Evolutionary conservation across 139 green algal species (phyloP), one percentile per base, ranked within the genome.

Genomic region (Chlorella ohadii): DNA sequence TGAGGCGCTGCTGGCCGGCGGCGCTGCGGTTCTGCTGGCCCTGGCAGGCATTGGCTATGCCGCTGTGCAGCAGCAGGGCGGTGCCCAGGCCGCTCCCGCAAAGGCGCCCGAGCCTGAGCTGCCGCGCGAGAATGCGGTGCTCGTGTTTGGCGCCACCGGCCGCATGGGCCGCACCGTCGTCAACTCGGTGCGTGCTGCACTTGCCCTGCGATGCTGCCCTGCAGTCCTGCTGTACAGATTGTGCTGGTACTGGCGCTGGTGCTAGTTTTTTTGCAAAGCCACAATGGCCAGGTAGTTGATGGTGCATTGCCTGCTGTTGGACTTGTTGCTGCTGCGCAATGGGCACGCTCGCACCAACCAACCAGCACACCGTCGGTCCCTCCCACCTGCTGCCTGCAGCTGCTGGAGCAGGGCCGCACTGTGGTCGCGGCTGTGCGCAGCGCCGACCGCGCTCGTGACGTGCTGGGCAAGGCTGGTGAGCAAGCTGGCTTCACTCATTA

Each of bases 91-190:
- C 0, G 78, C 27, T 4, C 28, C 39, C 19, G 57, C 31, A 16
- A 19, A 7, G 63, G 17, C 5, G 78, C 16, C 6, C 17, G 39
- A 59, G 17, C 39, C n/a, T 28, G 39, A 34, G 36, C 80, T 86
- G 31, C 85, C 79, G 1, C 86, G 92, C 0, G 72, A 95, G 75
- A 89, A 96, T 80, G 94, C 95, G 1, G 92, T 97, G 51, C 84
- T 98, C 13, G 94, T 98, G 22, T 90, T 98, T 72, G 95, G 95
- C 16, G 89, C 92, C 6, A 93, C 88, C 11, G 95, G 95, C 39
- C 90, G 92, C 20, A 72, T 93, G 55, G 95, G 95, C 1, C 81
- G 89, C 19, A 59, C 82, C 20, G 72, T 97, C 4, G 91, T 97
- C 4, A 38, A 90, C 31, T 47, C 91, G 87, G 91, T 97, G 71